Base-by-base conservation (phyloP, 2,329 filamentous ascomycete species). In the Monilinia aucupariae region DNA sequence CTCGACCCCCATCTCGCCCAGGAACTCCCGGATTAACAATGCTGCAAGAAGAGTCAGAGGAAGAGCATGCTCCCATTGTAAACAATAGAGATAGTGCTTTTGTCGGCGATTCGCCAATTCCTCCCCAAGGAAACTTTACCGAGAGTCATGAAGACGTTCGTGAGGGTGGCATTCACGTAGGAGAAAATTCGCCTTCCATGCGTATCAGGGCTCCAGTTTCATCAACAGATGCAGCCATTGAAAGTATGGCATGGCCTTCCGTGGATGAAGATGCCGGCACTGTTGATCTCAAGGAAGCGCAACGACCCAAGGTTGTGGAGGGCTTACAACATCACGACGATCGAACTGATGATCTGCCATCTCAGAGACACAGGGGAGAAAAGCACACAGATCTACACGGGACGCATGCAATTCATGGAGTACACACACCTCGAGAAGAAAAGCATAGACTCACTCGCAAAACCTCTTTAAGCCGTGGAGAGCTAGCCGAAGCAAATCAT, bases 121-220 rank as follows among this genome's bases (percentile, higher is more conserved):
- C 75, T 59, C 73, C 72, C 61, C 78, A 71, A 62, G 64, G 52
- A 58, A 51, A 45, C 13, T 71, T 71, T 55, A 34, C 67, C 32
- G 66, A 71, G 34, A 48, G 65, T 39, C 67, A 71, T 62, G 70
- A 72, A 49, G 66, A 68, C 50, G 61, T 71, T 60, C 68, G 71
- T 50, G 83, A 86, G 69, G 86, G 84, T 72, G 83, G 81, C 32
- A 79, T 85, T 37, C 80, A 85, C 67, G 75, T 84, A 50, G 79
- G 78, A 27, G 81, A 83, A 48, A 77, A 75, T 32, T 71, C 71
- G 6, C 71, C 72, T 41, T 75, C 66, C 51, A 64, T 67, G 65
- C 69, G 68, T 66, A 61, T 64, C 62, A 62, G 71, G 68, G 63
- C 68, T 55, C 70, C 68, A 56, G 60, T 69, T 60, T 65, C 71